Evolutionary conservation across 345 rosid genomes (phyloP).

Genomic region (Sonneratia caseolaris): DNA sequence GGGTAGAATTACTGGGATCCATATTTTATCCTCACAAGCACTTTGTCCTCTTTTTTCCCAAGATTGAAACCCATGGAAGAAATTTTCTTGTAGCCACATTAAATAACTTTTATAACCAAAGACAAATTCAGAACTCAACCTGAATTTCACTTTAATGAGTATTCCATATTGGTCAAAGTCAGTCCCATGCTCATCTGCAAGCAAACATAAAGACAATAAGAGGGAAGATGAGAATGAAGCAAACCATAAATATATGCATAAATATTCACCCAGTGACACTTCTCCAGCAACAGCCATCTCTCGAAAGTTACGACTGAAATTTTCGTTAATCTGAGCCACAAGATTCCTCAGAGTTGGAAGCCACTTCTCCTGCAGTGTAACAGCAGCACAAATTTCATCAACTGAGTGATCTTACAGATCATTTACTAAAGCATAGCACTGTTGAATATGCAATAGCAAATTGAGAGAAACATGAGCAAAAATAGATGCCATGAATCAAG

Average conservation of each 20-base stretch:
- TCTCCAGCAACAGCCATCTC: slow-evolving; percentile 99
- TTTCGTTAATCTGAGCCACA: slow-evolving; percentile 69
- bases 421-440: background rate
- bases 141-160: slow-evolving; percentile 85
- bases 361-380: slow-evolving; percentile 58
- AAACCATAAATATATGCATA: background rate
- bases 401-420: background rate
- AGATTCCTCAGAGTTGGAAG: slow-evolving; percentile 82
- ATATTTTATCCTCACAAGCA: background rate
- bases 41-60: background rate
- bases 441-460: background rate
- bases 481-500: background rate
- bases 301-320: slow-evolving; percentile 77
- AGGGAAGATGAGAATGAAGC: slow-evolving; percentile 10
- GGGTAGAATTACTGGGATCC: background rate
- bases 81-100: background rate
- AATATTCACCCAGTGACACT: slow-evolving; percentile 49
- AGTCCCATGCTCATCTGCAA: slow-evolving; percentile 66
- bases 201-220: background rate
- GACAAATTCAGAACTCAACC: slow-evolving; percentile 25
- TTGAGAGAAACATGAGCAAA: background rate
- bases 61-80: background rate
- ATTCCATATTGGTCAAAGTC: slow-evolving; percentile 88
- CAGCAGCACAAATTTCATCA: background rate
- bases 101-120: background rate